Evolutionary conservation across 78 protist genomes (phyloP).

Genomic region (Emiliania huxleyi): DNA sequence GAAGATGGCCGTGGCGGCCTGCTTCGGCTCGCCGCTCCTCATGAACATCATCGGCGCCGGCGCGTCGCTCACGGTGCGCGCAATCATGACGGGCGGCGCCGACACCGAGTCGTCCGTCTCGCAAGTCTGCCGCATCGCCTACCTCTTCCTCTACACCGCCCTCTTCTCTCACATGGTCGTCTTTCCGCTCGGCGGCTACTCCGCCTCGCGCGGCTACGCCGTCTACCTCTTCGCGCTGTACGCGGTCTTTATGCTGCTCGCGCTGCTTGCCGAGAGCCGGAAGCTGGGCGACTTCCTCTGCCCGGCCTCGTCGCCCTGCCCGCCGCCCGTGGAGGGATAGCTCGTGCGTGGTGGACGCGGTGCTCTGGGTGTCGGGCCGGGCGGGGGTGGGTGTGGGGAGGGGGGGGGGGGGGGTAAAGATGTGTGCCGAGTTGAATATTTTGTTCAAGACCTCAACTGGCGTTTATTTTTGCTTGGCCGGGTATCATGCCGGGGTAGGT

Average conservation of each 20-base stretch:
- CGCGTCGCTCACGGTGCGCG: background rate
- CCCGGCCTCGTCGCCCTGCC: background rate
- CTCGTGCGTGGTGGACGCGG: too few species aligned
- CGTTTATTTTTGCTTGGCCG: too few species aligned
- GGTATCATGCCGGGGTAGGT: too few species aligned
- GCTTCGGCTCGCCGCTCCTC: slow-evolving; percentile 14
- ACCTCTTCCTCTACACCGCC: background rate
- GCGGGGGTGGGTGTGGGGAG: too few species aligned
- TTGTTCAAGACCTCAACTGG: too few species aligned
- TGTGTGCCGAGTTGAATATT: too few species aligned
- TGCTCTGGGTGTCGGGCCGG: too few species aligned
- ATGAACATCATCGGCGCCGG: background rate
- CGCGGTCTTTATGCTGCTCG: background rate
- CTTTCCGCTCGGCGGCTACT: background rate
- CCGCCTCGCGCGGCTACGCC: background rate
- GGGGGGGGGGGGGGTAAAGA: too few species aligned
- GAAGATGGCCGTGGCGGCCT: background rate
- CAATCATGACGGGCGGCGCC: background rate
- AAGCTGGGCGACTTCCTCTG: background rate
- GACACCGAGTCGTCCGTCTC: background rate
- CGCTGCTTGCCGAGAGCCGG: background rate
- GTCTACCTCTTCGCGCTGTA: background rate
- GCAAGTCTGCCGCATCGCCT: background rate
- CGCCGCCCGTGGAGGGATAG: too few species aligned
- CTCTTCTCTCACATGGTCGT: background rate